Evolutionary conservation across 371 early-diverging fungal species (phyloP), one percentile per base, ranked within the genome.

Genomic region (Mucor indicus): DNA sequence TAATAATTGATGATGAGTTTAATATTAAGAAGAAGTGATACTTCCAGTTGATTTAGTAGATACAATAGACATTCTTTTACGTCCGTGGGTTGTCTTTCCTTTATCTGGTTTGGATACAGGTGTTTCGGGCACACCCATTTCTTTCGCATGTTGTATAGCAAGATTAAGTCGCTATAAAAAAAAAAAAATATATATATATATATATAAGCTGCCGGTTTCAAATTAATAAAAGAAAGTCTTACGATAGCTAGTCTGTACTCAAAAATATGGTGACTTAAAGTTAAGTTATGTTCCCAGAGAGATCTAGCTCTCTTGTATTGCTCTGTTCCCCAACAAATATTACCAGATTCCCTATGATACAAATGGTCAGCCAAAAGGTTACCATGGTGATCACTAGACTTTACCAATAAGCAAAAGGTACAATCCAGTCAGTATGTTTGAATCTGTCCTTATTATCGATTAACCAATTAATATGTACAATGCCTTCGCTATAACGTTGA

Each of bases 281-380:
- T 44, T 29, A 68, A 52, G 4, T 80, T 76, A 23, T 57, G 58
- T 44, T 80, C 81, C 84, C 81, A 83, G 7, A 74, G 53, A 15
- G 52, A 35, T 50, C 76, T 54, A 7, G 63, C 69, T 46, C 77
- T 74, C 24, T 73, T 74, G 9, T 68, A 59, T 6, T 68, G 62
- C 36, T 74, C 72, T 19, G 65, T 61, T 19, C 67, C 51, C 81
- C 80, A 81, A 22, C 67, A 66, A 3, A 73, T 70, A 12, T 79
- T 75, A 30, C 84, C 84, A 1, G 79, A 72, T 53, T 84, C 84
- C 78, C 71, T 66, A n/a, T n/a, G n/a, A n/a, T n/a, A n/a, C n/a
- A n/a, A n/a, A n/a, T n/a, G n/a, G n/a, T n/a, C n/a, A 47, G 7
- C 2, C 13, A 32, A 29, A 6, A 43, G 21, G 6, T 29, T n/a